Percentiles rank a stretch among this genome's conserved stretches.
Conservation (phyloP, 2,329 filamentous ascomycete species). For the Ramularia collo-cygni region DNA sequence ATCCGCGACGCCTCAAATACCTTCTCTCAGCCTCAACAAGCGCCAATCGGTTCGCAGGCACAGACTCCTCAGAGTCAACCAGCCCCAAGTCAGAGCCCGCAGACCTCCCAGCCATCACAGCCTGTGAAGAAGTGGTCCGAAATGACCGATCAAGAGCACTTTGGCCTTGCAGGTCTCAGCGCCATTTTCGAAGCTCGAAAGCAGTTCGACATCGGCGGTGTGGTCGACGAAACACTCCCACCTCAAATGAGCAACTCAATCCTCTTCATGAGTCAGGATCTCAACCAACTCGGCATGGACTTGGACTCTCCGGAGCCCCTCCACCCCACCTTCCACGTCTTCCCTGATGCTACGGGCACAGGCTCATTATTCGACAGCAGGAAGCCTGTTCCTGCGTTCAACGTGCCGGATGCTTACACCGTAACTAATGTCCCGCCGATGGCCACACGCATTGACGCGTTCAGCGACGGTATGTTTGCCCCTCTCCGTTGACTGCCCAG, state of each 20-base stretch:
- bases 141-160: conserved; percentile 55
- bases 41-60: conserved; percentile 19
- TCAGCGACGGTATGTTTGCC: conserved; percentile 28
- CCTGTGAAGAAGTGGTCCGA: conserved; percentile 43
- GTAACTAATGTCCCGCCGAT: conserved; percentile 60
- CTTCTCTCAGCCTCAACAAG: conserved; percentile 17
- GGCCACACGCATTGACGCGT: conserved; percentile 32
- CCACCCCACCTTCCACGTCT: conserved; percentile 58
- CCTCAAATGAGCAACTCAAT: conserved; percentile 32
- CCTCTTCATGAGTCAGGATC: conserved; percentile 53
- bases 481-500: neutral
- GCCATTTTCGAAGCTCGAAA: conserved; percentile 37
- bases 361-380: conserved; percentile 37
- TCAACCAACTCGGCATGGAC: conserved; percentile 58
- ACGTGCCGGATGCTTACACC: conserved; percentile 56
- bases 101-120: conserved; percentile 21
- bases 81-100: conserved; percentile 6
- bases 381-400: conserved; percentile 56
- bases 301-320: conserved; percentile 49
- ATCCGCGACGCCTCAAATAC: conserved; percentile 19
- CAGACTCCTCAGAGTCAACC: conserved; percentile 7
- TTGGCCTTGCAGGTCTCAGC: conserved; percentile 53
- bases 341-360: conserved; percentile 40
- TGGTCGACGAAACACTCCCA: conserved; percentile 27
- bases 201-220: conserved; percentile 20